These are phyloP conservation scores for Ophiostoma sp. DNA, from an alignment of 2,329 filamentous ascomycete species.

Conservation along the genomic window DNA sequence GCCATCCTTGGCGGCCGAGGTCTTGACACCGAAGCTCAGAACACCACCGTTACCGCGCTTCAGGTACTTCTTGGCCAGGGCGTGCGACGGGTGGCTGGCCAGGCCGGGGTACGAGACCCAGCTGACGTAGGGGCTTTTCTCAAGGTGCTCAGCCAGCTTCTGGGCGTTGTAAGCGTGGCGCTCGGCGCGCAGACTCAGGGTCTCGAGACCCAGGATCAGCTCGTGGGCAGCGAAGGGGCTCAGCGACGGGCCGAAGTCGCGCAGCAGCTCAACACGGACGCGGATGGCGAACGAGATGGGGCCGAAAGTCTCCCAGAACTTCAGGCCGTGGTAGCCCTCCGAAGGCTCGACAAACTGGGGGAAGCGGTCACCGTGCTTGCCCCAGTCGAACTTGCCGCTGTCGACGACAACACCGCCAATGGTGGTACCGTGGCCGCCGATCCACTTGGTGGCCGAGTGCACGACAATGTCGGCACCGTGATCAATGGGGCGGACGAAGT, in stretches of 20 bases:
- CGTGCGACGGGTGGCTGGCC: constrained; percentile 76
- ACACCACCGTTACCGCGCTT: constrained; percentile 84
- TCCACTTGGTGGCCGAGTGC: constrained; percentile 96
- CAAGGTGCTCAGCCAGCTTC: constrained; percentile 76
- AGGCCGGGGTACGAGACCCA: constrained; percentile 96
- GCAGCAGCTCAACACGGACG: constrained; percentile 83
- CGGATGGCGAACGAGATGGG: constrained; percentile 79
- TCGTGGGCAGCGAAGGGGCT: constrained; percentile 94
- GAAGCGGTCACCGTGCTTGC: constrained; percentile 77
- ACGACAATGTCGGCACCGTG: constrained; percentile 93
- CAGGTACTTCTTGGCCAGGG: constrained; percentile 82
- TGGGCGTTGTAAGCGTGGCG: constrained; percentile 83
- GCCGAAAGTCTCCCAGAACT: constrained; percentile 93
- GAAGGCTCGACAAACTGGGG: constrained; percentile 89
- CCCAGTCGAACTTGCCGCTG: constrained; percentile 92
- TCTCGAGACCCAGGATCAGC: constrained; percentile 85
- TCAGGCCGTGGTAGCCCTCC: constrained; percentile 87
- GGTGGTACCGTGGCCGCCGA: constrained; percentile 91
- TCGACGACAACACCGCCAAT: constrained; percentile 85
- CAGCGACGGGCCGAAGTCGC: constrained; percentile 78
- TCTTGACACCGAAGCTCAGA: constrained; percentile 89
- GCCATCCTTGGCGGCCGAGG: constrained; percentile 72
- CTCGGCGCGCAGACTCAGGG: constrained; percentile 81
- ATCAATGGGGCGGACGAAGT: constrained; percentile 81
- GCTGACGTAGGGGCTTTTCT: constrained; percentile 77